phyloP scores from a whole-genome alignment of 805 yeast genomes.

The Geotrichum ghanense region DNA sequence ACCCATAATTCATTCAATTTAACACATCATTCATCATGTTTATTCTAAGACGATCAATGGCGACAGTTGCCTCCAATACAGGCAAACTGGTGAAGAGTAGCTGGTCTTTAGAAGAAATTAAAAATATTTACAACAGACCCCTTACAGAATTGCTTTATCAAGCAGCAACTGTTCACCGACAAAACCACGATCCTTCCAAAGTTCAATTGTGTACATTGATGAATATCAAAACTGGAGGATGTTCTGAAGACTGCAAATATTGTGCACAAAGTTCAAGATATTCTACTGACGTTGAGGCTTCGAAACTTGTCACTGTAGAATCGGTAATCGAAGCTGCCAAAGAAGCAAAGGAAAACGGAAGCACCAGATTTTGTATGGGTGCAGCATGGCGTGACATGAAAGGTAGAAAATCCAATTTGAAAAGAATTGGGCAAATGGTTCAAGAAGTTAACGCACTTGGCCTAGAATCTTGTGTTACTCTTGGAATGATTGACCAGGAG shows the following conservation, averaged over 20 bases:
- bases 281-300: slow-evolving; percentile 62
- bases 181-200: slow-evolving; percentile 53
- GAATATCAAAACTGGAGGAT: slow-evolving; percentile 70
- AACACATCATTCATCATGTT: background rate
- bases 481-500: slow-evolving; percentile 63
- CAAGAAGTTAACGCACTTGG: slow-evolving; percentile 49
- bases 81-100: slow-evolving; percentile 7
- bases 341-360: slow-evolving; percentile 56
- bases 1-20: background rate
- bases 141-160: slow-evolving; percentile 46
- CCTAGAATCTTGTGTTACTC: slow-evolving; percentile 69
- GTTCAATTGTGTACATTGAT: slow-evolving; percentile 68
- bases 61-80: background rate
- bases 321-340: slow-evolving; percentile 53
- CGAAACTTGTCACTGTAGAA: slow-evolving; percentile 47
- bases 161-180: slow-evolving; percentile 57
- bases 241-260: slow-evolving; percentile 72
- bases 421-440: slow-evolving; percentile 55
- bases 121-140: slow-evolving; percentile 53
- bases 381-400: slow-evolving; percentile 85
- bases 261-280: slow-evolving; percentile 67
- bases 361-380: slow-evolving; percentile 75
- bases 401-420: slow-evolving; percentile 60
- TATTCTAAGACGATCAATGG: background rate
- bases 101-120: slow-evolving; percentile 55